Conservation (phyloP, 1,284 basidiomycete species). For the Sanghuangporus baumii region DNA sequence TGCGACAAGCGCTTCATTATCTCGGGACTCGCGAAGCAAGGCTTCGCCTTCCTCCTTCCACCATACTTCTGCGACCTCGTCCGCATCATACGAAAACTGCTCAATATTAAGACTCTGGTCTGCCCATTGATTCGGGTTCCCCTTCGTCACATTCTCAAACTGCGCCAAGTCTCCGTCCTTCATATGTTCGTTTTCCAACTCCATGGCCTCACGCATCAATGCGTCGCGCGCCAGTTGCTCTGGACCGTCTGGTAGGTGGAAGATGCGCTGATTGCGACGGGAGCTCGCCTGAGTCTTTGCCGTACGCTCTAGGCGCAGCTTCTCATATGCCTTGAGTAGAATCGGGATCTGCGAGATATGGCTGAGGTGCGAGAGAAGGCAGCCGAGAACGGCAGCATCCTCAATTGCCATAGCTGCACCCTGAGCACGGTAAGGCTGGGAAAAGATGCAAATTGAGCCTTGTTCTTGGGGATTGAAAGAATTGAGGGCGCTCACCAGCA, state of each 20-base stretch:
- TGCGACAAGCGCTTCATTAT: neutral
- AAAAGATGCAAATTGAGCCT: neutral
- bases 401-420: constrained; percentile 67
- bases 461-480: neutral
- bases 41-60: constrained; percentile 33
- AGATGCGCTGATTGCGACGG: constrained; percentile 45
- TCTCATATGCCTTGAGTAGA: constrained; percentile 48
- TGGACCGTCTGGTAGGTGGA: constrained; percentile 50
- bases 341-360: constrained; percentile 35
- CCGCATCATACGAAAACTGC: constrained; percentile 48
- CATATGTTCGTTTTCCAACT: constrained; percentile 27
- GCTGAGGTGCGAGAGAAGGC: constrained; percentile 46
- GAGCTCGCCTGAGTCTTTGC: constrained; percentile 42
- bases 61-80: constrained; percentile 43
- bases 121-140: constrained; percentile 37
- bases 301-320: constrained; percentile 43
- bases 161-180: neutral
- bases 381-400: constrained; percentile 58
- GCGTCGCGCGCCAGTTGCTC: constrained; percentile 45
- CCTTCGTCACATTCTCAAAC: neutral
- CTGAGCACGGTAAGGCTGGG: constrained; percentile 61
- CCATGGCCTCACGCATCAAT: constrained; percentile 46
- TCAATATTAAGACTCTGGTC: constrained; percentile 38
- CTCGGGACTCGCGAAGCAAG: neutral
- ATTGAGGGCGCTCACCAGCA: constrained; percentile 43